These are phyloP conservation scores for Coniochaeta sp. DNA, from an alignment of 2,329 filamentous ascomycete species.

Conservation along the genomic window DNA sequence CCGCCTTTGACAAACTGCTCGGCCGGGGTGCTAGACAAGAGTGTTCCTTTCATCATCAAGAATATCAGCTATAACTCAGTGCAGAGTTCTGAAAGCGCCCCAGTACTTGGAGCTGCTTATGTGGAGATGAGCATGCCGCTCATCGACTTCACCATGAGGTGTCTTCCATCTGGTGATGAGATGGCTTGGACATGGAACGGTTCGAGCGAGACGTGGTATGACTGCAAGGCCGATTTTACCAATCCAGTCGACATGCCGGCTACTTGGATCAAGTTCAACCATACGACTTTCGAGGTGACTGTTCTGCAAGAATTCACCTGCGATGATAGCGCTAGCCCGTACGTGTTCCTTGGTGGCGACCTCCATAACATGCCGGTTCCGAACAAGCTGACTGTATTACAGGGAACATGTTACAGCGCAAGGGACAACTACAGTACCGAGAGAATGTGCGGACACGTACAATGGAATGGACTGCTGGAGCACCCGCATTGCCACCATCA, in stretches of 20 bases:
- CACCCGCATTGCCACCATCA: not conserved
- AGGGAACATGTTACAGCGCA: not conserved
- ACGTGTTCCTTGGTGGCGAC: not conserved
- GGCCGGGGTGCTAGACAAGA: not conserved
- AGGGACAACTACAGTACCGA: not conserved
- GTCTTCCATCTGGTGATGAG: slow-evolving; percentile 1
- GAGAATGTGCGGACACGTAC: not conserved
- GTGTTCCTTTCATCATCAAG: not conserved
- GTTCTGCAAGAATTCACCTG: slow-evolving; percentile 1
- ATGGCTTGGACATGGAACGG: slow-evolving; percentile 2
- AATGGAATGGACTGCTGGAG: slow-evolving; percentile 2
- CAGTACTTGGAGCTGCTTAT: slow-evolving; percentile 1
- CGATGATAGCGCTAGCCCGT: not conserved
- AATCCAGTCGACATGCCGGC: slow-evolving; percentile 1
- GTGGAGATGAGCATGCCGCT: slow-evolving; percentile 3
- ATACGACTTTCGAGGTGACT: slow-evolving; percentile 3
- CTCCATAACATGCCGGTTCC: not conserved
- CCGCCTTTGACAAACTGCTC: slow-evolving; percentile 2
- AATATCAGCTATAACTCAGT: slow-evolving; percentile 3
- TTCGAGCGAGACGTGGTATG: slow-evolving; percentile 1
- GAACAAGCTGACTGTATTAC: not conserved
- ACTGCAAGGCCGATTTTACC: slow-evolving; percentile 3
- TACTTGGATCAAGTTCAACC: slow-evolving; percentile 3
- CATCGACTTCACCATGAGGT: slow-evolving; percentile 3
- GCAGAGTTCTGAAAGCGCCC: not conserved